These are phyloP conservation scores for Hypoxylon sp. DNA, from an alignment of 2,329 filamentous ascomycete genomes.

Conservation along the genomic window DNA sequence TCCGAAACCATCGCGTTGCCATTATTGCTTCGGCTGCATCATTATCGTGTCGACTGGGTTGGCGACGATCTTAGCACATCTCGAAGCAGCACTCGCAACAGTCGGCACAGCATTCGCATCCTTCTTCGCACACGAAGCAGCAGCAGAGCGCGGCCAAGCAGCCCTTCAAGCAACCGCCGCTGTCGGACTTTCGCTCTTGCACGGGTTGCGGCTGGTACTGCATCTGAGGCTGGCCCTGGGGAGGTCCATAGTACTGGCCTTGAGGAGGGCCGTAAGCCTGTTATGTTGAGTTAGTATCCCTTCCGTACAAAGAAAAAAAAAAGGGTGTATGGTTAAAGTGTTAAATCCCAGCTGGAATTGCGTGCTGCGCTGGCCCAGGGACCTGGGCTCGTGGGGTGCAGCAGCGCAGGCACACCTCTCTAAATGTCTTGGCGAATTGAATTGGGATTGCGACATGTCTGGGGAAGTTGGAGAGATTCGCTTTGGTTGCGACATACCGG, in stretches of 20 bases:
- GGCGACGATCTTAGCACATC: slow-evolving; percentile 47
- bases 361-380: slow-evolving; percentile 22
- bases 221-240: slow-evolving; percentile 57
- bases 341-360: slow-evolving; percentile 18
- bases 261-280: slow-evolving; percentile 56
- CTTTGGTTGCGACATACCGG: slow-evolving; percentile 52
- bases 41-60: slow-evolving; percentile 28
- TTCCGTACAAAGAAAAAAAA: neutral
- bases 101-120: slow-evolving; percentile 62
- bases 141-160: slow-evolving; percentile 63
- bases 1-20: slow-evolving; percentile 21
- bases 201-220: slow-evolving; percentile 60
- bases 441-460: slow-evolving; percentile 24
- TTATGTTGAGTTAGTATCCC: slow-evolving; percentile 20
- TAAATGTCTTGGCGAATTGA: slow-evolving; percentile 27
- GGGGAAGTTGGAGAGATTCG: slow-evolving; percentile 12
- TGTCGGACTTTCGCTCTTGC: slow-evolving; percentile 46
- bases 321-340: slow-evolving; percentile 7
- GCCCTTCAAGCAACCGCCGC: slow-evolving; percentile 57
- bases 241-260: slow-evolving; percentile 55
- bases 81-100: slow-evolving; percentile 59
- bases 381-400: slow-evolving; percentile 23
- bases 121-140: slow-evolving; percentile 64
- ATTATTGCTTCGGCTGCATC: slow-evolving; percentile 8
- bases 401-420: slow-evolving; percentile 11